These are phyloP conservation scores for Leccinum sublutescens DNA, from an alignment of 768 basidiomycete genomes.

Conservation along the genomic window DNA sequence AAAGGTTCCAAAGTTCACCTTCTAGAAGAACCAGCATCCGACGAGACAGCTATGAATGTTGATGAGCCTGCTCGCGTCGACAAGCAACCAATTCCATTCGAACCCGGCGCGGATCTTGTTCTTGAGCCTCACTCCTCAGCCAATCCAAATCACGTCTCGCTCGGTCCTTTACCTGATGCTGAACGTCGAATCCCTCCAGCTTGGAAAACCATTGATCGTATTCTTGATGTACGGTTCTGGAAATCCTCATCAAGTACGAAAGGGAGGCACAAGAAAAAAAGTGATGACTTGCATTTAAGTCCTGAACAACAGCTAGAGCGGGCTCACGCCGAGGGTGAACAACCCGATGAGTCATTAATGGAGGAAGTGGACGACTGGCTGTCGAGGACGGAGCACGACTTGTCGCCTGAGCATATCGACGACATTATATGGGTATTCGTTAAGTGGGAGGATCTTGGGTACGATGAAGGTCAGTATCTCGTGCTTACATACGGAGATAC, in stretches of 20 bases:
- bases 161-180: constrained; percentile 61
- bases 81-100: constrained; percentile 35
- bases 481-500: neutral
- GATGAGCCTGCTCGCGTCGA: constrained; percentile 25
- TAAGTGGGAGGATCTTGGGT: constrained; percentile 94
- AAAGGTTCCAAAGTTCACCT: constrained; percentile 69
- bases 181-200: constrained; percentile 67
- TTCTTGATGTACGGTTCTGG: constrained; percentile 79
- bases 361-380: constrained; percentile 61
- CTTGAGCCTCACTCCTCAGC: constrained; percentile 29
- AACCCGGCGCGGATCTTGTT: constrained; percentile 39
- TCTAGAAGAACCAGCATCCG: constrained; percentile 44
- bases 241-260: constrained; percentile 31
- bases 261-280: constrained; percentile 22
- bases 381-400: constrained; percentile 40
- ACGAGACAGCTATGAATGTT: constrained; percentile 25
- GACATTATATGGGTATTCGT: constrained; percentile 79
- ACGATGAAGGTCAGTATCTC: constrained; percentile 72
- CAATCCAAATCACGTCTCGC: constrained; percentile 30
- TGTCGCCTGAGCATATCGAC: constrained; percentile 48
- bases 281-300: constrained; percentile 21
- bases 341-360: constrained; percentile 53
- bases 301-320: constrained; percentile 30
- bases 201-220: constrained; percentile 92
- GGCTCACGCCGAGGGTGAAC: constrained; percentile 58